Evolutionary conservation across 2,329 filamentous ascomycete species (phyloP).

Genomic region (Thermothelomyces thermophilus): DNA sequence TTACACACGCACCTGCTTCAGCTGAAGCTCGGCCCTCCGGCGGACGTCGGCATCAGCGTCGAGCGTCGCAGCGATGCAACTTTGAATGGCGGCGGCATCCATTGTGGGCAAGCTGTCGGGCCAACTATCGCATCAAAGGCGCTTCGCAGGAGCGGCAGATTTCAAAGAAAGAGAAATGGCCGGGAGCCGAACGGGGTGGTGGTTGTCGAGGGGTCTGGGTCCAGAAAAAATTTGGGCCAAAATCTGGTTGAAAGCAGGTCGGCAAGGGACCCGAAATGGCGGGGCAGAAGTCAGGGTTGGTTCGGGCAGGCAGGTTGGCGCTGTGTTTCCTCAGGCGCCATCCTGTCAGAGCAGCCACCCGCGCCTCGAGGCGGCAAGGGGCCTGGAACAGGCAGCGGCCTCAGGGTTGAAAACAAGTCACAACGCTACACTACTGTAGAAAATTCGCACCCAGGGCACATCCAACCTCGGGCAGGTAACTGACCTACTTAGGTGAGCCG

Average conservation of each 20-base stretch:
- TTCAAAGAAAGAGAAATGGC: slow-evolving; percentile 15
- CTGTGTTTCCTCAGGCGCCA: slow-evolving; percentile 15
- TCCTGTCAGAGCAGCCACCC: slow-evolving; percentile 12
- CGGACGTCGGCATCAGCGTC: slow-evolving; percentile 67
- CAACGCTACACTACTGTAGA: no score
- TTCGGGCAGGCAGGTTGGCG: slow-evolving; percentile 14
- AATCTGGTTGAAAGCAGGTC: slow-evolving; percentile 20
- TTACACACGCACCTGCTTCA: slow-evolving; percentile 62
- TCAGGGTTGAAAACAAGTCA: not conserved
- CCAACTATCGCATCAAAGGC: slow-evolving; percentile 24
- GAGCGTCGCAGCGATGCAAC: slow-evolving; percentile 70
- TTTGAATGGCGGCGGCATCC: slow-evolving; percentile 68
- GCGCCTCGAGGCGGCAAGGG: slow-evolving; percentile 1
- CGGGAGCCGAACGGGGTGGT: slow-evolving; percentile 17
- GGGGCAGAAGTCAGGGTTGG: slow-evolving; percentile 22
- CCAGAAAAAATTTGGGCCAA: slow-evolving; percentile 28
- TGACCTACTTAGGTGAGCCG: no score
- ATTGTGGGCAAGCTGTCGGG: slow-evolving; percentile 40
- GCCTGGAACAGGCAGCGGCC: not conserved
- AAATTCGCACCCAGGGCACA: no score
- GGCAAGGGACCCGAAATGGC: slow-evolving; percentile 21
- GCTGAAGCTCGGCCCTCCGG: slow-evolving; percentile 69
- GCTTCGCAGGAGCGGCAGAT: slow-evolving; percentile 12
- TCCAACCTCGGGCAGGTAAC: no score
- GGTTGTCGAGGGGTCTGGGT: slow-evolving; percentile 23